Conservation (phyloP, 2,329 filamentous ascomycete genomes). For the Aspergillus neotritici region DNA sequence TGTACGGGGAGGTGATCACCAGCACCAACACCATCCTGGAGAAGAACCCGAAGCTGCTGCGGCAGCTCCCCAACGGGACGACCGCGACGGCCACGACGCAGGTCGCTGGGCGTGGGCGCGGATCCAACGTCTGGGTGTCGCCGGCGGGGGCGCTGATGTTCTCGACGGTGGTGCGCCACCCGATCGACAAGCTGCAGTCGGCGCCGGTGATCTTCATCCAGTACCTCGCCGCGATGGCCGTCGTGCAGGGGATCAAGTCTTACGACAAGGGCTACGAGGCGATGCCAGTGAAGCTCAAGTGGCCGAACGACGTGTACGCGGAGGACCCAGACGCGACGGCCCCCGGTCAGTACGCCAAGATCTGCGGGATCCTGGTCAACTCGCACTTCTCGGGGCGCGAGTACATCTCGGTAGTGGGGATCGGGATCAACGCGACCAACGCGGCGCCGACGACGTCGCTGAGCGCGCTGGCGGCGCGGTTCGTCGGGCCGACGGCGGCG, state of each 20-base stretch:
- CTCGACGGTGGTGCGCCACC: conserved; percentile 81
- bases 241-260: conserved; percentile 72
- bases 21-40: conserved; percentile 92
- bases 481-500: conserved; percentile 38
- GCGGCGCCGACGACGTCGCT: conserved; percentile 80
- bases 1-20: conserved; percentile 89
- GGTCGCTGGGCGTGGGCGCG: conserved; percentile 79
- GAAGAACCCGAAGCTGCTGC: conserved; percentile 78
- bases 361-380: conserved; percentile 88
- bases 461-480: conserved; percentile 58
- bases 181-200: conserved; percentile 61
- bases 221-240: conserved; percentile 83
- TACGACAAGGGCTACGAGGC: conserved; percentile 72
- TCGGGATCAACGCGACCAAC: conserved; percentile 83
- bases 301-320: conserved; percentile 93
- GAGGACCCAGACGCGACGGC: conserved; percentile 55
- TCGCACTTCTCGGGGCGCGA: conserved; percentile 69
- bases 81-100: conserved; percentile 83
- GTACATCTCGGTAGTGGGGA: conserved; percentile 80
- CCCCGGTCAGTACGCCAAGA: conserved; percentile 65
- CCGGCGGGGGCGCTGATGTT: conserved; percentile 82
- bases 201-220: conserved; percentile 90
- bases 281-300: conserved; percentile 82
- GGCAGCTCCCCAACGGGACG: conserved; percentile 75
- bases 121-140: conserved; percentile 90